A percentile compares a stretch with the other conserved stretches of the same genome.
Conservation (phyloP, 1,139 yeast genomes). For the Saccharomyces hybrid region DNA sequence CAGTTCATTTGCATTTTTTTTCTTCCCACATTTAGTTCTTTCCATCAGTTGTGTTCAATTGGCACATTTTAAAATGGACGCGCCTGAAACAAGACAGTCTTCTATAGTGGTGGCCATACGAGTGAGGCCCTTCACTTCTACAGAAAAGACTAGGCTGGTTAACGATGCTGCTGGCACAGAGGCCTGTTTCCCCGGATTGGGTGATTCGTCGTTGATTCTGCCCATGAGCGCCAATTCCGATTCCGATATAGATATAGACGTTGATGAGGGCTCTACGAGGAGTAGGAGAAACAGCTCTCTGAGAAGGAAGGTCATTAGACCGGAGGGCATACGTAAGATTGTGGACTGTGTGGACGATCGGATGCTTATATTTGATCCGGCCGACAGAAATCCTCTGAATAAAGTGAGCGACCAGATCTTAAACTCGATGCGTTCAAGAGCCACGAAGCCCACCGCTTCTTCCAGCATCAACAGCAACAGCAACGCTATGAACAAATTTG, state of each 20-base stretch:
- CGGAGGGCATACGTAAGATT: conserved; percentile 58
- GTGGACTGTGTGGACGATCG: conserved; percentile 79
- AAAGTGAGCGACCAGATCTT: conserved; percentile 53
- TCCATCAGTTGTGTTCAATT: background rate
- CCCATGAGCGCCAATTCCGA: conserved; percentile 11
- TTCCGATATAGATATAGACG: background rate
- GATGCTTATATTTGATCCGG: conserved; percentile 84
- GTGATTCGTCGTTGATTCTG: conserved; percentile 18
- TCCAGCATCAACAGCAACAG: conserved; percentile 10
- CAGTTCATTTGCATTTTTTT: background rate
- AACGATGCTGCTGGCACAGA: conserved; percentile 34
- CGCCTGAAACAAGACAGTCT: conserved; percentile 41
- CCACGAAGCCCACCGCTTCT: background rate
- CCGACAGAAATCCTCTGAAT: conserved; percentile 61
- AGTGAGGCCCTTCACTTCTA: conserved; percentile 64
- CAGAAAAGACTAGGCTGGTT: conserved; percentile 45
- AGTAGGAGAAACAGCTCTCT: conserved; percentile 8
- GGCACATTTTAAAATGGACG: background rate
- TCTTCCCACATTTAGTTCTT: background rate
- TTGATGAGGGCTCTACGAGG: conserved; percentile 27
- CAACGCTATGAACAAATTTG: background rate
- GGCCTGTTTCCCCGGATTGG: conserved; percentile 10
- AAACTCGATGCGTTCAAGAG: conserved; percentile 29
- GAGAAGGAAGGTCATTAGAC: conserved; percentile 28
- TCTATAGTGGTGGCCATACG: conserved; percentile 74